Conservation (phyloP, 2,329 filamentous ascomycete genomes). For the Penicillium sp. region DNA sequence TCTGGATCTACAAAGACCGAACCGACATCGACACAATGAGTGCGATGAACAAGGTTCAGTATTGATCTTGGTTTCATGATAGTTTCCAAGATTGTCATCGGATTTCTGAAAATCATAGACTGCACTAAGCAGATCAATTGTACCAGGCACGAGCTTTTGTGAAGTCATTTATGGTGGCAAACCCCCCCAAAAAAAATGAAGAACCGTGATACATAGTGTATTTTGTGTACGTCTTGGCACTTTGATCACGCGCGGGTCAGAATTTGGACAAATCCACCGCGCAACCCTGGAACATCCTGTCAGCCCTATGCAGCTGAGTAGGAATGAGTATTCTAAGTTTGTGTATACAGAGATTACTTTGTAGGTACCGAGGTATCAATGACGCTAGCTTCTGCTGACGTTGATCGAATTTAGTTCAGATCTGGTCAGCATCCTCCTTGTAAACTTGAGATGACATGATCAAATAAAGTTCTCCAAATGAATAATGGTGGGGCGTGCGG, state of each 20-base stretch:
- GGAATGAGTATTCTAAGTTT: too few species aligned
- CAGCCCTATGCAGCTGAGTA: background rate
- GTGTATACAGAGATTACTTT: too few species aligned
- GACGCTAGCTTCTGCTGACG: background rate
- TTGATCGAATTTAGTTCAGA: background rate
- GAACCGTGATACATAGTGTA: background rate
- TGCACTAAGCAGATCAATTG: background rate
- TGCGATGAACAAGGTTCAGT: background rate
- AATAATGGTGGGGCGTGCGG: background rate
- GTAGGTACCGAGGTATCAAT: background rate
- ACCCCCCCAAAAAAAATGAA: background rate
- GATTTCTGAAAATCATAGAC: too few species aligned
- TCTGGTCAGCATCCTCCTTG: background rate
- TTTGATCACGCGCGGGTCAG: background rate
- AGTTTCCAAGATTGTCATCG: too few species aligned
- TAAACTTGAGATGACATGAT: background rate
- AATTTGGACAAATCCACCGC: background rate
- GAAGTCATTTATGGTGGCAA: background rate
- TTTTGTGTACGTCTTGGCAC: background rate
- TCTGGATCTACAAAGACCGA: background rate
- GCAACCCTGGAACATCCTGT: background rate
- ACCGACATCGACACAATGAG: background rate
- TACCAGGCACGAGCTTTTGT: background rate
- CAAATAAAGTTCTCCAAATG: background rate
- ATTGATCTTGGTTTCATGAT: too few species aligned